Evolutionary conservation across 2,329 filamentous ascomycete genomes (phyloP).

Genomic region (Pseudonectria buxi): DNA sequence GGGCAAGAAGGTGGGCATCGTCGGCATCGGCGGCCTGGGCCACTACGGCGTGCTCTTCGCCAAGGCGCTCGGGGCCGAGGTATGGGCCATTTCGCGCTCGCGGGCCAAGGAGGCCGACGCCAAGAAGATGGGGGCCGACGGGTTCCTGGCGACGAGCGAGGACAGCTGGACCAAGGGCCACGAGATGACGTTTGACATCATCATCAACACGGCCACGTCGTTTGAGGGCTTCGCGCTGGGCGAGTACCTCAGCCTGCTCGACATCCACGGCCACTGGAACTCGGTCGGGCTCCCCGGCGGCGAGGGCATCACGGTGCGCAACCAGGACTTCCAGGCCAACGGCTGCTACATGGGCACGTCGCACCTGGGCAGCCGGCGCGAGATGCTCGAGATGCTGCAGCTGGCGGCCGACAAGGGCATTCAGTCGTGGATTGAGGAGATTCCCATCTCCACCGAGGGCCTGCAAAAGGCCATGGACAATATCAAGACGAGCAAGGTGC

Average conservation of each 20-base stretch:
- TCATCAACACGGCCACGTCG: slow-evolving; percentile 67
- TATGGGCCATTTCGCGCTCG: slow-evolving; percentile 54
- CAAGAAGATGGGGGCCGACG: slow-evolving; percentile 51
- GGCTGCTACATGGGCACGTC: slow-evolving; percentile 66
- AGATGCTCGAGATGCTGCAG: slow-evolving; percentile 66
- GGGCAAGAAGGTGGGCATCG: slow-evolving; percentile 71
- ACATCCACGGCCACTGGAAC: slow-evolving; percentile 75
- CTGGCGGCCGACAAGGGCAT: slow-evolving; percentile 64
- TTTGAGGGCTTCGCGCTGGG: slow-evolving; percentile 61
- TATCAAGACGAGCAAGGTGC: slow-evolving; percentile 63
- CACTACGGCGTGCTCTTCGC: slow-evolving; percentile 66
- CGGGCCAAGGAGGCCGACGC: slow-evolving; percentile 56
- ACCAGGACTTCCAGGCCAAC: slow-evolving; percentile 69
- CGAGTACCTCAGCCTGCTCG: slow-evolving; percentile 71
- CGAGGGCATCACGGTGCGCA: slow-evolving; percentile 61
- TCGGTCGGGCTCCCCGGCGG: slow-evolving; percentile 75
- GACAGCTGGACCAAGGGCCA: slow-evolving; percentile 51
- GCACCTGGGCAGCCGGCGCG: slow-evolving; percentile 62
- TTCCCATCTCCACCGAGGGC: slow-evolving; percentile 66
- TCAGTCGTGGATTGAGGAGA: slow-evolving; percentile 63
- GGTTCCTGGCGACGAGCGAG: slow-evolving; percentile 52
- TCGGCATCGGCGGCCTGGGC: slow-evolving; percentile 66
- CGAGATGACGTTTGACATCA: slow-evolving; percentile 64
- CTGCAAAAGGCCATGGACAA: slow-evolving; percentile 63
- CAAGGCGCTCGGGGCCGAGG: slow-evolving; percentile 58